phyloP scores from a whole-genome alignment of 306 rosid genomes.

The Rosa multiflora region DNA sequence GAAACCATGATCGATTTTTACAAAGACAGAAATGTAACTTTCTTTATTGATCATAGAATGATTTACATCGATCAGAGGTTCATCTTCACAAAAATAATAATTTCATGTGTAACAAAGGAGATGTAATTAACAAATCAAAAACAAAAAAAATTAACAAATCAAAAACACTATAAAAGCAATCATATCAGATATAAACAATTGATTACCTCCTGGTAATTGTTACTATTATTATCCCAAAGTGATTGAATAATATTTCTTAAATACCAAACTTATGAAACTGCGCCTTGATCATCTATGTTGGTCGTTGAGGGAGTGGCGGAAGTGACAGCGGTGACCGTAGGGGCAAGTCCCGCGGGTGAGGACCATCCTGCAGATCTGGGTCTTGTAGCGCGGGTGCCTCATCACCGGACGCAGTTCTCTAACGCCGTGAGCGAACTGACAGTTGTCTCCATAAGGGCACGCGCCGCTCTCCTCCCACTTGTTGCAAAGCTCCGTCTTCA shows the following conservation, averaged over 20 bases:
- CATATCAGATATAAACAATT: neutral
- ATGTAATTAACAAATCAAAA: neutral
- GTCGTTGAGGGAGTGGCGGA: constrained; percentile 88
- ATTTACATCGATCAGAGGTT: too few species aligned
- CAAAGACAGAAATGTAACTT: too few species aligned
- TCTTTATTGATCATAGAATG: too few species aligned
- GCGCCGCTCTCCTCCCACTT: constrained; percentile 88
- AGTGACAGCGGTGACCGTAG: constrained; percentile 93
- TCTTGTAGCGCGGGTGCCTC: constrained; percentile 97
- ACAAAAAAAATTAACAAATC: neutral
- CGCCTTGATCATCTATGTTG: constrained; percentile 24
- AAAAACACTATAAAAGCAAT: neutral
- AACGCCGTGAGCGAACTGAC: constrained; percentile 90
- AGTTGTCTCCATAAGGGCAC: constrained; percentile 77
- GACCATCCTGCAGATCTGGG: constrained; percentile 90
- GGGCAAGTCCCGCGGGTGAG: constrained; percentile 71
- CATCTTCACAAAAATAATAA: too few species aligned
- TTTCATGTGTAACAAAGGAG: neutral
- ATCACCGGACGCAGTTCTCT: constrained; percentile 87
- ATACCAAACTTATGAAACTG: neutral
- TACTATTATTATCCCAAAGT: too few species aligned
- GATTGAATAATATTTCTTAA: neutral
- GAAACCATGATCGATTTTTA: too few species aligned
- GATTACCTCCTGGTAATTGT: neutral
- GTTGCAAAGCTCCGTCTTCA: constrained; percentile 93